Percentiles rank a stretch among this genome's conserved stretches.
These are phyloP conservation scores for Trichophyton rubrum DNA, from an alignment of 2,329 filamentous ascomycete species.

Conservation along the genomic window DNA sequence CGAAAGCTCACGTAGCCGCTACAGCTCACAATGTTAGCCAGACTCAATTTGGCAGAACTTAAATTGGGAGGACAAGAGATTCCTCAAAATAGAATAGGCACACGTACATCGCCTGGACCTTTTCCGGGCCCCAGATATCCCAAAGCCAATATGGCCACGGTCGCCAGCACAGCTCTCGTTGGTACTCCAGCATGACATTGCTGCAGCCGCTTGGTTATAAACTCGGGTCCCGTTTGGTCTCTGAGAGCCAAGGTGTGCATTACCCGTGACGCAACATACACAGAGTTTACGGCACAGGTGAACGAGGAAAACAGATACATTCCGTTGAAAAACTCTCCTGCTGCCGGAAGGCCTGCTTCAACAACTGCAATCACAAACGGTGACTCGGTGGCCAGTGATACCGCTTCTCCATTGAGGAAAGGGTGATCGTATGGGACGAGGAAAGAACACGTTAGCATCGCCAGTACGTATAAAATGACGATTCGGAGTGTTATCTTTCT, in stretches of 20 bases:
- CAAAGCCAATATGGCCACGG: conserved; percentile 27
- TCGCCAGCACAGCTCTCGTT: conserved; percentile 28
- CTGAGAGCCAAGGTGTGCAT: conserved; percentile 32
- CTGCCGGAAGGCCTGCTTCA: conserved; percentile 25
- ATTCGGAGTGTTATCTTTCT: conserved; percentile 34
- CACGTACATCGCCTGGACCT: conserved; percentile 23
- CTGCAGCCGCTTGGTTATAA: conserved; percentile 28
- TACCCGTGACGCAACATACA: conserved; percentile 33
- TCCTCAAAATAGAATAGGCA: not conserved
- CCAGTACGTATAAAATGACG: conserved; percentile 32
- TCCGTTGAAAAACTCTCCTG: conserved; percentile 34
- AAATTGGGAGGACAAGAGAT: no score
- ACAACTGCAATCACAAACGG: conserved; percentile 33
- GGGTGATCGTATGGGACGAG: conserved; percentile 33
- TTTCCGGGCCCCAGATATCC: conserved; percentile 30
- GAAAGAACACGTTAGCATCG: conserved; percentile 32
- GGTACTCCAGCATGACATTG: conserved; percentile 30
- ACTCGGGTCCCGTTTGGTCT: conserved; percentile 30
- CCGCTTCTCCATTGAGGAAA: conserved; percentile 29
- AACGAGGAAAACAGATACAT: conserved; percentile 36
- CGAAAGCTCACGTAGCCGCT: conserved; percentile 29
- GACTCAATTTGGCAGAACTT: not conserved
- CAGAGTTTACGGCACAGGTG: conserved; percentile 30
- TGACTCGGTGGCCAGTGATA: conserved; percentile 26
- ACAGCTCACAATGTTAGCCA: not conserved